Evolutionary conservation across 805 yeast species (phyloP), one percentile per base, ranked within the genome.

Genomic region (Millerago galiae): DNA sequence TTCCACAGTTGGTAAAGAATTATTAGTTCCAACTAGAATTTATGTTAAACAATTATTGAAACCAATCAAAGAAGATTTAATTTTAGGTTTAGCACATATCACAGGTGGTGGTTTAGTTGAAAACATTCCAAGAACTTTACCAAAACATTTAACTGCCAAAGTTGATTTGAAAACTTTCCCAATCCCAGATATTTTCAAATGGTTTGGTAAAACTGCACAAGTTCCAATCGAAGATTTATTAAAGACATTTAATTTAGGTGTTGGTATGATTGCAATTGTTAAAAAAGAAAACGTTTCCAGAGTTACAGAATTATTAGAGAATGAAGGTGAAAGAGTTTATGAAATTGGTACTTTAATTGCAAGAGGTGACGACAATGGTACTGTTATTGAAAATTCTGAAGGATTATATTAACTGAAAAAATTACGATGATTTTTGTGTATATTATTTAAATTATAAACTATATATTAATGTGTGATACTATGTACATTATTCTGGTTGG

Each of bases 81-180:
- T 91, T 37, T 71, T 89, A 43, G 99, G 97, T 45, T 74, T 93
- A 59, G 96, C 99, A 3, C 95, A 93, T 59, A 93, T 93, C 58
- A 93, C 99, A 18, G 99, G 99, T 48, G 99, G 99, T 63, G 99
- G 99, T 41, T 72, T 93, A 41, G 82, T 93, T 25, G 99, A 93
- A 65, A 93, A 93, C 65, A 80, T 91, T 45, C 99, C 99, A 42
- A 79, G 99, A 61, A 93, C 95, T 15, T 71, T 93, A 48, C 99
- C 99, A 45, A 66, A 76, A 44, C 65, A 78, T 53, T 69, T 93
- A 48, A 81, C 82, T 55, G 99, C 97, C 12, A 71, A 70, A 51
- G 77, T 93, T 39, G 96, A 91, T 62, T 80, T 84, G 60, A 67
- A 66, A 42, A 67, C 76, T 9, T 91, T 98, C 96, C 76, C 78